Conservation (phyloP, 164 flowering plant species). For the Nymphaea thermarum region DNA sequence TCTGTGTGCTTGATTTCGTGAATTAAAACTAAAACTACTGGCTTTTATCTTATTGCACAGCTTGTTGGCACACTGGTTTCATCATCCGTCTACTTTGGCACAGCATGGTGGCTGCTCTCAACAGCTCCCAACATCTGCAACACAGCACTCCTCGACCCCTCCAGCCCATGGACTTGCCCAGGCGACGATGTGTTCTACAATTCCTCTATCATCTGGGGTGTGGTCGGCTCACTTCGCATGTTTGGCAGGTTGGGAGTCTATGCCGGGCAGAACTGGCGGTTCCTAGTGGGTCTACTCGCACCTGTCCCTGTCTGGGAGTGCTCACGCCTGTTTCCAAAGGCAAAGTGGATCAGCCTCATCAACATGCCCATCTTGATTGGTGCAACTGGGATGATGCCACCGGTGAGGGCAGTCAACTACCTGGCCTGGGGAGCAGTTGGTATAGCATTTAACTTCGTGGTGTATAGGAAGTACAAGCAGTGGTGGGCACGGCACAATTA, state of each 20-base stretch:
- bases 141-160: slow-evolving; percentile 17
- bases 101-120: slow-evolving; percentile 49
- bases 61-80: slow-evolving; percentile 43
- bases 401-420: slow-evolving; percentile 42
- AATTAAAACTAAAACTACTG: too few relatives aligned
- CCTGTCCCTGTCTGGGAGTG: slow-evolving; percentile 40
- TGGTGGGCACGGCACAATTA: slow-evolving; percentile 85
- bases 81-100: slow-evolving; percentile 28
- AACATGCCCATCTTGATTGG: slow-evolving; percentile 50
- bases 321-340: slow-evolving; percentile 25
- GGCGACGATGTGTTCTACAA: slow-evolving; percentile 32
- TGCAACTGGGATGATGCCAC: slow-evolving; percentile 29
- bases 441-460: slow-evolving; percentile 34
- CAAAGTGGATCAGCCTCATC: slow-evolving; percentile 43
- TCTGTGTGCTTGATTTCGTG: too few relatives aligned
- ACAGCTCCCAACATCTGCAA: slow-evolving; percentile 35
- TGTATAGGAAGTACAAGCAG: slow-evolving; percentile 30
- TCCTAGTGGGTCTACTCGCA: slow-evolving; percentile 33
- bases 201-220: slow-evolving; percentile 40
- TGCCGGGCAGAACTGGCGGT: slow-evolving; percentile 23
- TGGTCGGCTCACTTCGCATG: slow-evolving; percentile 35
- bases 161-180: slow-evolving; percentile 56
- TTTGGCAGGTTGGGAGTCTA: slow-evolving; percentile 26
- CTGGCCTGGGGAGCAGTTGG: slow-evolving; percentile 42
- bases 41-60: slow-evolving; percentile 9